Evolutionary conservation across 169 alveolate species (phyloP), one percentile per base, ranked within the genome.

Genomic region (Plasmodium cynomolgi): DNA sequence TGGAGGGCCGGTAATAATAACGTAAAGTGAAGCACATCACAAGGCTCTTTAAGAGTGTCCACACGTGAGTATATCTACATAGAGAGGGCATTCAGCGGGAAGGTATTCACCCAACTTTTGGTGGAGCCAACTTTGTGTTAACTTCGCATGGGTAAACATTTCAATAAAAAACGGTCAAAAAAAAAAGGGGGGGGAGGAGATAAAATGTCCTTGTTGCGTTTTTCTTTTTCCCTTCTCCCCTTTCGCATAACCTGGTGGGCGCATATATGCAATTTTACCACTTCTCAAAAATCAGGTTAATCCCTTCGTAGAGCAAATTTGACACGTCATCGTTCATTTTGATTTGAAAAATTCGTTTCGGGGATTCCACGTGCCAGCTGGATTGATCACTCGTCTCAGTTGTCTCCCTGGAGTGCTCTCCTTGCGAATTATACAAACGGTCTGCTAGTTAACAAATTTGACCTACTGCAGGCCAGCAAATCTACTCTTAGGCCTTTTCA

Each of bases 221-320:
- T 50, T 41, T 68, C 33, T n/a, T 23, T 68, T 68, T 23, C 37
- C 37, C 41, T 7, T 68, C n/a, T 11, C 31, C 77, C 34, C 13
- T 20, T 62, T 1, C 37, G 37, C 77, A 23, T 8, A 9, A 68
- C 31, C 31, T 11, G 37, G 7, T 26, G 37, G 34, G 20, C 31
- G 62, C 15, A 39, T 47, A 15, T 50, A 33, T 81, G 13, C 37
- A 17, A 58, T 83, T 26, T 47, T 85, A 85, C 93, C 93, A 85
- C 71, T 85, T 85, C 15, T 85, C 85, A 56, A 85, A 85, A 29
- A 85, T 85, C 33, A 85, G 80, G 68, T 85, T 85, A 85, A 85
- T 85, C 50, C 93, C 93, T 85, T 85, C 93, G 80, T 74, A 41
- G 39, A 85, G 31, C 41, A 85, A 54, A 17, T 23, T 73, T 11